Base-by-base conservation (phyloP, 2,329 filamentous ascomycete genomes). In the Macrophomina tecta region DNA sequence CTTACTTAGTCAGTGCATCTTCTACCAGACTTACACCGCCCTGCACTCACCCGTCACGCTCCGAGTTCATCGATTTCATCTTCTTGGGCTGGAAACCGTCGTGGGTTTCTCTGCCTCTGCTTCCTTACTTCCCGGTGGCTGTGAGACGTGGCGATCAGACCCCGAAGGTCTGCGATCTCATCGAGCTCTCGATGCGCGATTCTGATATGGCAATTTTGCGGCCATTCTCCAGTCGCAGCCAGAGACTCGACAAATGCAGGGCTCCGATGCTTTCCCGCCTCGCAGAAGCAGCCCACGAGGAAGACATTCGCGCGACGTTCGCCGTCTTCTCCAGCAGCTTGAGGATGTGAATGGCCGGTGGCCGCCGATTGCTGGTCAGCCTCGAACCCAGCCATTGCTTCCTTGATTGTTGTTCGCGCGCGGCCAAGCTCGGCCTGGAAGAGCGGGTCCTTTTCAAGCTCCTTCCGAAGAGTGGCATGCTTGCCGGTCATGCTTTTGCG, bases 401-500 rank as follows among this genome's bases (percentile, higher is more conserved):
- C 36, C 28, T 30, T 42, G 34, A 58, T 58, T 5, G 18, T 8
- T n/a, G 3, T 23, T 18, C 18, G 34, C 8, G 53, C 36, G 36
- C 36, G 53, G n/a, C 30, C 11, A 14, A 58, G 36, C 18, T 58
- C 53, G 6, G 36, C 9, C 12, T 40, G 38, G 23, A 58, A 58
- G 53, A n/a, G 11, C 5, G 53, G 12, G 38, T 34, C 42, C 23
- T 34, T 32, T 38, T 46, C 3, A 7, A 61, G 16, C 9, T 48
- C 56, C 18, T 36, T 46, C 56, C 42, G 23, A 14, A 61, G 42
- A 34, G 14, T 16, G 3, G 14, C n/a, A 36, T 61, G 56, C 30
- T 61, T 46, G 56, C 56, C 56, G 14, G 40, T 61, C 23, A 12
- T 46, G 56, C 9, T 48, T 16, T 61, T 40, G 28, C 56, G 56